Evolutionary conservation across 2,329 filamentous ascomycete genomes (phyloP), one percentile per base, ranked within the genome.

Genomic region (Tolypocladium guangdongense): DNA sequence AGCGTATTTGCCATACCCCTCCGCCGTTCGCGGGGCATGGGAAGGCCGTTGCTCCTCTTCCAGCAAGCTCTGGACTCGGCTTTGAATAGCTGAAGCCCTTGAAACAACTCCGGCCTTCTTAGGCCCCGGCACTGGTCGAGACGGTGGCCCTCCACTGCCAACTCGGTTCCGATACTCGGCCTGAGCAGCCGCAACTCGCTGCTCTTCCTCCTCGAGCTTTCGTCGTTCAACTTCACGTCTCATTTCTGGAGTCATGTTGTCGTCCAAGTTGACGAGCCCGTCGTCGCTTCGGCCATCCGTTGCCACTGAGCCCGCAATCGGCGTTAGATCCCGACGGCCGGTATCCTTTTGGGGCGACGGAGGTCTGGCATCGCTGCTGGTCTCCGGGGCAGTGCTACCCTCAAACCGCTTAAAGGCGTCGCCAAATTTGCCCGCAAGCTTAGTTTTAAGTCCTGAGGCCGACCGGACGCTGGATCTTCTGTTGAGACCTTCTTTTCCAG

Each of bases 391-490:
- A 63, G 55, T 68, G 55, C 75, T 79, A 27, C 74, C 77, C 67
- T 99, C 93, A 60, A 97, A 97, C 7, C 87, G 81, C 64, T 92
- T 90, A 72, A 97, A 96, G 3, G 92, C 91, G 62, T 96, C 91
- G 0, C 91, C 90, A 66, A 97, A 96, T 60, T 87, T 90, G 27
- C 90, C 88, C 6, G 84, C 86, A n/a, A 96, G 75, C 38, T 95
- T 82, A 54, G 83, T 88, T 68, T 93, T 95, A 30, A 87, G 87
- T 39, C 83, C 83, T 7, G 86, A 83, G 20, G 89, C 70, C 0
- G 86, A 83, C 52, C 87, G 78, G 1, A 95, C 70, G 66, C 88
- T 93, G 1, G 84, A 78, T 12, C 88, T 81, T 67, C 95, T 95
- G 48, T 73, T 72, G 58, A 76, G 60, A 47, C 68, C 72, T 4